These are phyloP conservation scores for Candida manassasensis DNA, from an alignment of 805 yeast species.

Conservation along the genomic window DNA sequence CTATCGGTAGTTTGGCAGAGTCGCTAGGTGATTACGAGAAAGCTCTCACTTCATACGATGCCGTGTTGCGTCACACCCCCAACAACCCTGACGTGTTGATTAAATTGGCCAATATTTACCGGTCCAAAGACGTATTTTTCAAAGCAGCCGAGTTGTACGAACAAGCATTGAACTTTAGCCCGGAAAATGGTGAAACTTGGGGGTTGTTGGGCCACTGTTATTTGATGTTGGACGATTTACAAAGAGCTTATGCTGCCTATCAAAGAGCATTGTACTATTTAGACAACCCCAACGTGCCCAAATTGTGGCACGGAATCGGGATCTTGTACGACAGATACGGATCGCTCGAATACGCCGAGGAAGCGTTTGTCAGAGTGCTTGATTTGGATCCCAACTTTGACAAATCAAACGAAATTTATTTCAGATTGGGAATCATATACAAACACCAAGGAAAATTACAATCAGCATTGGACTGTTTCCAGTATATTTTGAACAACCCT, in stretches of 20 bases:
- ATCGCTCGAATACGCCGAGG: conserved; percentile 94
- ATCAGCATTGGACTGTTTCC: conserved; percentile 90
- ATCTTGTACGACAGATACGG: conserved; percentile 95
- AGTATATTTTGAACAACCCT: conserved; percentile 83
- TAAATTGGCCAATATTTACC: conserved; percentile 80
- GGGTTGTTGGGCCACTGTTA: conserved; percentile 95
- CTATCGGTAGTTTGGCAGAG: conserved; percentile 87
- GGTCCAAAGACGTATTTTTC: conserved; percentile 84
- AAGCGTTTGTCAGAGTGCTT: conserved; percentile 92
- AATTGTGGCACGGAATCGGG: conserved; percentile 98
- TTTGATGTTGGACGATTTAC: conserved; percentile 92
- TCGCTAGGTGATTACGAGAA: conserved; percentile 82
- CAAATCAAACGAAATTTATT: conserved; percentile 93
- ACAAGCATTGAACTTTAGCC: conserved; percentile 73
- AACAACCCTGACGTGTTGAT: conserved; percentile 81
- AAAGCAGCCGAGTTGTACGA: conserved; percentile 94
- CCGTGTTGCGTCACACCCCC: conserved; percentile 82
- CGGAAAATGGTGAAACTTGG: conserved; percentile 95
- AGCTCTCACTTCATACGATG: conserved; percentile 84
- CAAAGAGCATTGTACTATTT: conserved; percentile 91
- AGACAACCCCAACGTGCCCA: conserved; percentile 92
- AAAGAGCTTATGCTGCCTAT: conserved; percentile 92
- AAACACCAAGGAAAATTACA: conserved; percentile 87
- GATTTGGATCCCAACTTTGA: conserved; percentile 96
- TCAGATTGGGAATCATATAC: conserved; percentile 92